Base-by-base conservation (phyloP, 371 early-diverging fungal genomes). In the Polyrhizophydium stewartii region DNA sequence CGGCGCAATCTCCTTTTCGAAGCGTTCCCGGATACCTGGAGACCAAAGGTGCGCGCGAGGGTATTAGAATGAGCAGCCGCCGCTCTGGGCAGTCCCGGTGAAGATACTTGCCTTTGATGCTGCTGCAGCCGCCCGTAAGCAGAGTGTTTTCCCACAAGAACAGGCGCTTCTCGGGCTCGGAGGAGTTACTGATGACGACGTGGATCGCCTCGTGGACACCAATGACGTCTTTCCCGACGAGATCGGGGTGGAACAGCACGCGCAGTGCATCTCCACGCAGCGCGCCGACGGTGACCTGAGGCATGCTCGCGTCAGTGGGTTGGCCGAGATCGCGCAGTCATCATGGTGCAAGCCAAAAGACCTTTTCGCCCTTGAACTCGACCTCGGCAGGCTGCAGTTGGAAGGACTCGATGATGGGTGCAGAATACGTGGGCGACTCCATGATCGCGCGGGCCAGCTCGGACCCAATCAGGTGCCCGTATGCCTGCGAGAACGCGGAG, bases 141-240 rank as follows among this genome's bases (percentile, higher is more conserved):
- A 87, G 76, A 37, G 92, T 79, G 60, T 80, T 82, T 66, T 95
- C 96, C 92, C 91, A 93, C 32, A 95, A 69, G 35, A 76, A 68
- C 31, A 84, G 78, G 46, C 93, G 83, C 60, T 85, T 88, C 51
- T 91, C 92, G 1, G 87, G 79, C 58, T 95, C 94, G 60, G 88
- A 85, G 19, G 78, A 77, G 9, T 51, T 38, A 41, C 79, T 77
- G 45, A 87, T 80, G 1, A 85, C 81, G 27, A 85, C 70, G 33
- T 85, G 77, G 58, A 91, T 79, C 1, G 85, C 83, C 52, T 91
- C 90, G 6, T 78, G 64, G 17, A 92, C 46, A 19, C 77, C 72
- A 17, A 82, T 60, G 1, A 62, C 67, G 21, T 75, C 68, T 33
- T 62, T 70, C 52, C 80, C 76, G 13, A 81, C 66, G 7, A 87